Evolutionary conservation across 495 filamentous ascomycete genomes (phyloP), one percentile per base, ranked within the genome.

Genomic region (Trichoderma orchidacearum): DNA sequence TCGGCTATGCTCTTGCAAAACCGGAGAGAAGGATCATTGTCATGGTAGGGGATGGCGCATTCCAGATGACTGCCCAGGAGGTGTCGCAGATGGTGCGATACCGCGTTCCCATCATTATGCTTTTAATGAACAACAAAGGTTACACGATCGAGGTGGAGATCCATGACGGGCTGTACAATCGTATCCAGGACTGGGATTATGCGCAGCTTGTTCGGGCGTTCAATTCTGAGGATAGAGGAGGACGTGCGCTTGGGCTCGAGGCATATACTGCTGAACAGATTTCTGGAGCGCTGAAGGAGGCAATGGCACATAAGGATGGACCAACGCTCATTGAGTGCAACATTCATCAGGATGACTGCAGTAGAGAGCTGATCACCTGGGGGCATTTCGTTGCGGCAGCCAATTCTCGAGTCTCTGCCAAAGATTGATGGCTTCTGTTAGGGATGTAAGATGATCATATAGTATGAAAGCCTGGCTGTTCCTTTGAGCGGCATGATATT

Each of bases 141-240:
- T 79, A 79, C 57, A 77, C 75, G 0, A 79, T 77, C 35, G 75
- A 79, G 65, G 70, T 74, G 9, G 69, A 68, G 25, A 79, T 79
- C 52, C 74, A 79, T 56, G 75, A 75, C 21, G 62, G 62, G 4
- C 31, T 52, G 18, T 64, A 64, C 56, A 64, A 62, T 58, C 59
- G 59, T 60, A 64, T 64, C 36, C 59, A 64, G 57, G 62, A 64
- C 32, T 64, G 62, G 62, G 53, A 64, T 30, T 64, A 64, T 31
- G 57, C 62, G 0, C 4, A 60, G 60, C 54, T 64, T 6, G 56
- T 62, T 8, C 21, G 57, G 30, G 62, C 60, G 6, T 64, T 64
- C 52, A 64, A 62, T 35, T 31, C 54, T 25, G 54, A 31, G 15
- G 60, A 62, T 5, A 15, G 15, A 25, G 38, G 38, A 17, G 62